phyloP scores from a whole-genome alignment of 192 early-diverging fungal species.

The Umbelopsis ramanniana region DNA sequence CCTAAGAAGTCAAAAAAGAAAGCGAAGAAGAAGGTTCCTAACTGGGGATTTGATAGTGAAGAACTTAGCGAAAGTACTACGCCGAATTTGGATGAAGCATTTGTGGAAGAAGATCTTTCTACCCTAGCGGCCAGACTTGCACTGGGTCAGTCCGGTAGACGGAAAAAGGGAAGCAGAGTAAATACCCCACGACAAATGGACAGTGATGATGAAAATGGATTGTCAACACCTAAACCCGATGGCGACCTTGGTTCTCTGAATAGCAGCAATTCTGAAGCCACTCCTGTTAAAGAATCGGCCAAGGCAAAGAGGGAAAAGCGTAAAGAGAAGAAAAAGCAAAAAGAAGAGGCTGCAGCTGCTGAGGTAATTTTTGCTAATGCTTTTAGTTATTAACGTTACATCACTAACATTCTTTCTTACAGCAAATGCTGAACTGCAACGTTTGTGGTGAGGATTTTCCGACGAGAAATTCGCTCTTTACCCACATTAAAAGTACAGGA shows the following conservation, averaged over 20 bases:
- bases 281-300: conserved; percentile 33
- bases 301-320: conserved; percentile 60
- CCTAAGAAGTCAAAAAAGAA: conserved; percentile 62
- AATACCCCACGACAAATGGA: conserved; percentile 21
- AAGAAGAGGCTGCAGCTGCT: conserved; percentile 52
- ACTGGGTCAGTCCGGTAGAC: conserved; percentile 15
- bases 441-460: conserved; percentile 76
- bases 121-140: conserved; percentile 26
- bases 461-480: conserved; percentile 85
- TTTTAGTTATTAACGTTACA: too few species aligned
- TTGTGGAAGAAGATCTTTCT: conserved; percentile 31
- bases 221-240: not conserved
- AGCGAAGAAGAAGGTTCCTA: conserved; percentile 50
- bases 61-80: conserved; percentile 22
- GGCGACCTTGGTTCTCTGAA: not conserved
- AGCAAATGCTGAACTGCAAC: conserved; percentile 66
- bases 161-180: conserved; percentile 53
- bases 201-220: not conserved
- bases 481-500: conserved; percentile 84
- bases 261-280: not conserved
- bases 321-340: conserved; percentile 60
- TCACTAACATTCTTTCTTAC: not conserved
- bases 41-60: conserved; percentile 44
- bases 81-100: conserved; percentile 18
- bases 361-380: not conserved